These are phyloP conservation scores for Rheum nobile DNA, from an alignment of 148 eudicot species.

Conservation along the genomic window DNA sequence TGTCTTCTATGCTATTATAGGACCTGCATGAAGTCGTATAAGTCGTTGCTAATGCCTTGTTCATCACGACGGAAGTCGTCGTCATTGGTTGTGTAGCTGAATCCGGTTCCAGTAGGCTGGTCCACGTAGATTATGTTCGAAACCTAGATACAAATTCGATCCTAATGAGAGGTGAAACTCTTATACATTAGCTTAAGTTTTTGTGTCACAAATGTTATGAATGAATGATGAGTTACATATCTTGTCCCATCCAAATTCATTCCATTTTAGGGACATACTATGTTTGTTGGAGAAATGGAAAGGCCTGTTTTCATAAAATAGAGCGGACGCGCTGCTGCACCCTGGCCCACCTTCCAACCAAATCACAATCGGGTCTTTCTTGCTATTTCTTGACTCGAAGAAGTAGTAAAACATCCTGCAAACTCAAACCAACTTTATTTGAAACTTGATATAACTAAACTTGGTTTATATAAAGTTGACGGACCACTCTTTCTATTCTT, in stretches of 20 bases:
- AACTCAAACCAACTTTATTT: neutral
- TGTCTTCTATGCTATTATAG: no score
- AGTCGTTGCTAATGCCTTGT: slow-evolving; percentile 49
- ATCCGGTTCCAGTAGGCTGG: slow-evolving; percentile 86
- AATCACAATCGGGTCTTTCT: slow-evolving; percentile 72
- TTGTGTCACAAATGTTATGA: no score
- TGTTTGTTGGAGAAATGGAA: slow-evolving; percentile 44
- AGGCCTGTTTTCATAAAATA: slow-evolving; percentile 93
- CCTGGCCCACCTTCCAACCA: slow-evolving; percentile 98
- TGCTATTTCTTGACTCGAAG: slow-evolving; percentile 78
- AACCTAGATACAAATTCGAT: no score
- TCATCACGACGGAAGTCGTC: slow-evolving; percentile 48
- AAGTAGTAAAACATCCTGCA: slow-evolving; percentile 39
- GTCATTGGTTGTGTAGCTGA: slow-evolving; percentile 50
- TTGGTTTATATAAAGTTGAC: no score
- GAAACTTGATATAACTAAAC: neutral
- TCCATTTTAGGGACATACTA: slow-evolving; percentile 55
- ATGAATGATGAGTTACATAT: slow-evolving; percentile 13
- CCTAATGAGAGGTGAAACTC: no score
- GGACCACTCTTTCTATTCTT: no score
- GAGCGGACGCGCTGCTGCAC: slow-evolving; percentile 89
- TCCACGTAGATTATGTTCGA: slow-evolving; percentile 77
- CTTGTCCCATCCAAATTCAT: slow-evolving; percentile 90
- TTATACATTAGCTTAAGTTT: no score
- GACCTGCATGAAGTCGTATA: slow-evolving; percentile 89